A percentile compares a stretch with the other conserved stretches of the same genome.
phyloP scores from a whole-genome alignment of 495 filamentous ascomycete genomes.

The Extremus antarcticus region DNA sequence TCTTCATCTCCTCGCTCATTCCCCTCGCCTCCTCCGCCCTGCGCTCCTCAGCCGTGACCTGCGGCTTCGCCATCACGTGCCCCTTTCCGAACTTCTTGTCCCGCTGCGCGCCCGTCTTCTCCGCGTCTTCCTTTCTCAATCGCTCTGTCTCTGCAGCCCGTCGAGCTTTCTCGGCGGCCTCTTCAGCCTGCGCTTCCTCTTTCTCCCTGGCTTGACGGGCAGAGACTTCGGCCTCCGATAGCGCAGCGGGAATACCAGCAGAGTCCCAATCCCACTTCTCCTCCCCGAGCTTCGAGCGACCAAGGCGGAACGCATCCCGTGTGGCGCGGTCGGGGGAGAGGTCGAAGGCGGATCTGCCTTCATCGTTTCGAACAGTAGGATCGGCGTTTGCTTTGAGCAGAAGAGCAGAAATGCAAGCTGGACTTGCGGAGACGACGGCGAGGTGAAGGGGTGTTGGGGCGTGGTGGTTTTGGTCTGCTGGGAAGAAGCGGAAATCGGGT shows the following conservation, averaged over 20 bases:
- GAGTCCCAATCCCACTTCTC: constrained; percentile 65
- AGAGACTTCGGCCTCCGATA: constrained; percentile 60
- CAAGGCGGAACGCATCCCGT: constrained; percentile 84
- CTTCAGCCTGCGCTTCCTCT: constrained; percentile 33
- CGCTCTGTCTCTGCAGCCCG: constrained; percentile 36
- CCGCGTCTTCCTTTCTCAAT: constrained; percentile 29
- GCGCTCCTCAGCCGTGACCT: constrained; percentile 44
- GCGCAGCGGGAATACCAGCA: constrained; percentile 56
- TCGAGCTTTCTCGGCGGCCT: constrained; percentile 46
- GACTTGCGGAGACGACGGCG: constrained; percentile 56
- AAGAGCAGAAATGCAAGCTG: constrained; percentile 63
- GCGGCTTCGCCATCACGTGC: constrained; percentile 28
- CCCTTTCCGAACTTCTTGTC: constrained; percentile 54
- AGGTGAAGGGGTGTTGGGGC: constrained; percentile 80
- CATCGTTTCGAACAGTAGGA: constrained; percentile 54
- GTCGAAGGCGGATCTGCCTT: constrained; percentile 71
- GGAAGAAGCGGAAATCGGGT: constrained; percentile 61
- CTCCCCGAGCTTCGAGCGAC: constrained; percentile 71
- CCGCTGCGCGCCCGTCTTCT: constrained; percentile 43
- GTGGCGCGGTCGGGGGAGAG: constrained; percentile 77
- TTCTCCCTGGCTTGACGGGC: constrained; percentile 53
- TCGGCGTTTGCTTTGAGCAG: constrained; percentile 65
- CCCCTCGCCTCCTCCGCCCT: constrained; percentile 74
- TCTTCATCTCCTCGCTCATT: constrained; percentile 72
- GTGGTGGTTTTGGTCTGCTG: constrained; percentile 67